phyloP scores from a whole-genome alignment of 1,284 basidiomycete genomes.

The Salmacisia buchloeana region DNA sequence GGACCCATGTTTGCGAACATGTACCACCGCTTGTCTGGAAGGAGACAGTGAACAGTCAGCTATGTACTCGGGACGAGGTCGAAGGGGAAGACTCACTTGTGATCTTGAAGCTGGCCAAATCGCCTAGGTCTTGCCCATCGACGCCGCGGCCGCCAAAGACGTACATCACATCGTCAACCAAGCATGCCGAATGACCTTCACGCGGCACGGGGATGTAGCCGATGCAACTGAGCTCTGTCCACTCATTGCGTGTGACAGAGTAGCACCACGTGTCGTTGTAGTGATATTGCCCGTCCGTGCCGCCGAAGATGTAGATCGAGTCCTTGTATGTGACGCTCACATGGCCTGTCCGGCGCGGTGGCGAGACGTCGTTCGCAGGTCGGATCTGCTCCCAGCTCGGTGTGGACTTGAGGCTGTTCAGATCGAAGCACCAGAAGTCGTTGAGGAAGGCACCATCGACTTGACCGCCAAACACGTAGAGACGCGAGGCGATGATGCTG shows the following conservation, averaged over 20 bases:
- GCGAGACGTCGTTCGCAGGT: constrained; percentile 61
- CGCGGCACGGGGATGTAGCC: constrained; percentile 94
- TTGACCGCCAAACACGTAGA: constrained; percentile 95
- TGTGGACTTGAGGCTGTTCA: constrained; percentile 54
- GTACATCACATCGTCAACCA: constrained; percentile 97
- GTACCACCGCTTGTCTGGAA: constrained; percentile 72
- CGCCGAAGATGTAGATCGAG: constrained; percentile 82
- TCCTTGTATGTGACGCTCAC: constrained; percentile 79
- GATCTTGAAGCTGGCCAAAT: constrained; percentile 94
- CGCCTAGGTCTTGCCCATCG: constrained; percentile 90
- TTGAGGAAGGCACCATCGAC: constrained; percentile 79
- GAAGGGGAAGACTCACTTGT: constrained; percentile 8
- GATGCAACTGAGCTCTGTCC: constrained; percentile 92
- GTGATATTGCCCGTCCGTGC: constrained; percentile 95
- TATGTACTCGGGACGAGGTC: no score
- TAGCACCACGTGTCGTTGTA: constrained; percentile 99
- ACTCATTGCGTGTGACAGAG: constrained; percentile 72
- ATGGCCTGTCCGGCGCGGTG: constrained; percentile 87
- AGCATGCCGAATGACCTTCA: constrained; percentile 91
- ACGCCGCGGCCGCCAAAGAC: constrained; percentile 95
- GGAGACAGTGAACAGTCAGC: constrained; percentile 53
- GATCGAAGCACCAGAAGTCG: constrained; percentile 93
- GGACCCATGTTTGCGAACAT: constrained; percentile 99
- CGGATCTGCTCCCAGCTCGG: constrained; percentile 66
- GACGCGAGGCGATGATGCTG: constrained; percentile 82